phyloP scores from a whole-genome alignment of 2,329 filamentous ascomycete genomes.

The Malbranchea cinnamomea region DNA sequence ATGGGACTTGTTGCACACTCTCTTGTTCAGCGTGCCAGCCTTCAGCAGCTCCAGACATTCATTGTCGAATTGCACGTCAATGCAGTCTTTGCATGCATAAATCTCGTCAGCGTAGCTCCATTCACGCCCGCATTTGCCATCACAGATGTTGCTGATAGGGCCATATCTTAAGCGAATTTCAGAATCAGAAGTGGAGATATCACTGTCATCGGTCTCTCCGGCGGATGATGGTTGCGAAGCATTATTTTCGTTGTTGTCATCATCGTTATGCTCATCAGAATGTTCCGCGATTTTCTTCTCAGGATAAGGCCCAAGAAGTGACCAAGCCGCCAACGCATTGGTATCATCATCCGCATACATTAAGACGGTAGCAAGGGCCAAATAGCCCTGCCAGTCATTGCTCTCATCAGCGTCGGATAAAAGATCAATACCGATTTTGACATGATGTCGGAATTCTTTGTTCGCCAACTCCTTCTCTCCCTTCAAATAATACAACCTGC shows the following conservation, averaged over 20 bases:
- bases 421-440: constrained; percentile 16
- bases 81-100: constrained; percentile 17
- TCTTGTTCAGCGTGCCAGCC: constrained; percentile 13
- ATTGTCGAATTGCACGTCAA: constrained; percentile 13
- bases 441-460: constrained; percentile 11
- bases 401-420: constrained; percentile 15
- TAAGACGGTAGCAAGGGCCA: constrained; percentile 12
- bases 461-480: constrained; percentile 12
- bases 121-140: constrained; percentile 7
- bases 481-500: constrained; percentile 9
- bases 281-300: constrained; percentile 1
- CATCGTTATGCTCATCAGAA: neutral
- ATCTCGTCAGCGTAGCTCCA: constrained; percentile 16
- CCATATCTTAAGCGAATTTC: no score
- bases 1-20: constrained; percentile 14
- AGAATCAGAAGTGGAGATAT: neutral
- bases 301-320: constrained; percentile 11
- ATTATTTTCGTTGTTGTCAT: constrained; percentile 2
- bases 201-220: neutral
- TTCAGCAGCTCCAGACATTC: constrained; percentile 12
- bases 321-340: constrained; percentile 17
- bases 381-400: constrained; percentile 16
- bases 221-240: neutral
- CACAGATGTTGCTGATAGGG: constrained; percentile 6
- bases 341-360: constrained; percentile 14